Conservation (phyloP, 441 rosid genomes). For the Gossypium aridum region DNA sequence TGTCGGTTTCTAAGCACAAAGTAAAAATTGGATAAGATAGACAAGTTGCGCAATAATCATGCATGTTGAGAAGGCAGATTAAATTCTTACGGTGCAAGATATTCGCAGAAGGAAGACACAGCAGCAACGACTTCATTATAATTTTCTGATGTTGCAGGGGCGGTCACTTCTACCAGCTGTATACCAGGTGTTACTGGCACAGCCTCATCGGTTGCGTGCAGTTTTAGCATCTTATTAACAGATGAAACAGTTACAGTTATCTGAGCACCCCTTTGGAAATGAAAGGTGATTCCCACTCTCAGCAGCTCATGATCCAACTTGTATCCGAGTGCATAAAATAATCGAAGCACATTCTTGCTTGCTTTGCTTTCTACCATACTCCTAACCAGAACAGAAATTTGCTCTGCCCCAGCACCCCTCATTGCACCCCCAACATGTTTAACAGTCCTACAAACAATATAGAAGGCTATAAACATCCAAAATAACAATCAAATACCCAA, state of each 20-base stretch:
- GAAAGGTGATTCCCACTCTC: slow-evolving; percentile 81
- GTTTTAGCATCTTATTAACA: slow-evolving; percentile 72
- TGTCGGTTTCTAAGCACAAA: neutral
- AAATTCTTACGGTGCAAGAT: slow-evolving; percentile 79
- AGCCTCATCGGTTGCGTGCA: slow-evolving; percentile 87
- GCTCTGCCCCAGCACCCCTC: slow-evolving; percentile 95
- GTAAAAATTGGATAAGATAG: neutral
- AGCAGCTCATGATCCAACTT: slow-evolving; percentile 89
- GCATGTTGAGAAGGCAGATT: neutral
- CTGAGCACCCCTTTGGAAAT: slow-evolving; percentile 70
- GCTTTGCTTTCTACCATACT: slow-evolving; percentile 86
- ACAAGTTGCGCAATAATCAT: neutral
- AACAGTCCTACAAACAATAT: slow-evolving; percentile 49
- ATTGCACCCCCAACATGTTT: slow-evolving; percentile 89
- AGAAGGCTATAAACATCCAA: slow-evolving; percentile 8
- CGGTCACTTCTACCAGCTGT: slow-evolving; percentile 92
- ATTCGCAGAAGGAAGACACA: slow-evolving; percentile 87
- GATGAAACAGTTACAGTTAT: slow-evolving; percentile 79
- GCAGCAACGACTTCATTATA: slow-evolving; percentile 78
- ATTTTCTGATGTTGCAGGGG: slow-evolving; percentile 84
- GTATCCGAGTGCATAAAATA: slow-evolving; percentile 80
- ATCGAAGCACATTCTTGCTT: slow-evolving; percentile 77
- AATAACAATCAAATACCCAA: slow-evolving; percentile 3
- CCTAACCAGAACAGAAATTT: slow-evolving; percentile 81
- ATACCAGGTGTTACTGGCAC: slow-evolving; percentile 91